Percentiles rank a stretch among this genome's conserved stretches.
phyloP scores from a whole-genome alignment of 2,329 filamentous ascomycete species.

The Emmonsia crescens region DNA sequence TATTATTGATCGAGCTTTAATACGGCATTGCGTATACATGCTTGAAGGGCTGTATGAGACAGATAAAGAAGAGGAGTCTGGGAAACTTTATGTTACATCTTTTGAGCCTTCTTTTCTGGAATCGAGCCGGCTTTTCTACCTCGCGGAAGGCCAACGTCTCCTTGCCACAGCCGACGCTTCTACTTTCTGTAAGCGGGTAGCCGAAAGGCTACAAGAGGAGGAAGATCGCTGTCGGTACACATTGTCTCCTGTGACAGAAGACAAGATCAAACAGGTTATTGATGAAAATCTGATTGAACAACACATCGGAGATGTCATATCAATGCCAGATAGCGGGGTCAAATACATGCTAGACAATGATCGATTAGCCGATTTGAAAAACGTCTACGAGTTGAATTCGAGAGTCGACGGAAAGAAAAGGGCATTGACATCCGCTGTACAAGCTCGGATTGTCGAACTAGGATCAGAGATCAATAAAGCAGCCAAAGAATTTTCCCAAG shows the following conservation, averaged over 20 bases:
- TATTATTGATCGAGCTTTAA: slow-evolving; percentile 68
- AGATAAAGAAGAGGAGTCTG: slow-evolving; percentile 61
- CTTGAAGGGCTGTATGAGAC: slow-evolving; percentile 78
- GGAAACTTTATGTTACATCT: slow-evolving; percentile 70
- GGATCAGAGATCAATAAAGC: slow-evolving; percentile 70
- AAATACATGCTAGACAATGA: slow-evolving; percentile 88
- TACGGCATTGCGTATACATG: slow-evolving; percentile 81
- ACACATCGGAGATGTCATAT: slow-evolving; percentile 70
- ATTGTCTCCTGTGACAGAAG: slow-evolving; percentile 59
- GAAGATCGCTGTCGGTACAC: slow-evolving; percentile 72
- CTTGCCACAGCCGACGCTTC: slow-evolving; percentile 69
- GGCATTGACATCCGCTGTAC: slow-evolving; percentile 59
- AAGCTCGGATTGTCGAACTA: slow-evolving; percentile 64
- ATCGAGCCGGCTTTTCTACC: slow-evolving; percentile 64
- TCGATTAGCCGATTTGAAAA: slow-evolving; percentile 62
- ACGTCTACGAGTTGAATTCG: slow-evolving; percentile 68
- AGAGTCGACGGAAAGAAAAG: slow-evolving; percentile 65
- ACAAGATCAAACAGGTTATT: slow-evolving; percentile 64
- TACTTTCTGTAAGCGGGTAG: slow-evolving; percentile 67
- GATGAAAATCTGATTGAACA: slow-evolving; percentile 68
- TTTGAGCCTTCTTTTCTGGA: slow-evolving; percentile 73
- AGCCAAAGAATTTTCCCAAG: slow-evolving; percentile 45
- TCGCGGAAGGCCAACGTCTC: slow-evolving; percentile 60
- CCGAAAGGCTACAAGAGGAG: slow-evolving; percentile 68
- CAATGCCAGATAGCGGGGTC: slow-evolving; percentile 74